Evolutionary conservation across 225 moss, liverwort and hornwort species (phyloP), one percentile per base, ranked within the genome.

Genomic region (Straminergon stramineum): DNA sequence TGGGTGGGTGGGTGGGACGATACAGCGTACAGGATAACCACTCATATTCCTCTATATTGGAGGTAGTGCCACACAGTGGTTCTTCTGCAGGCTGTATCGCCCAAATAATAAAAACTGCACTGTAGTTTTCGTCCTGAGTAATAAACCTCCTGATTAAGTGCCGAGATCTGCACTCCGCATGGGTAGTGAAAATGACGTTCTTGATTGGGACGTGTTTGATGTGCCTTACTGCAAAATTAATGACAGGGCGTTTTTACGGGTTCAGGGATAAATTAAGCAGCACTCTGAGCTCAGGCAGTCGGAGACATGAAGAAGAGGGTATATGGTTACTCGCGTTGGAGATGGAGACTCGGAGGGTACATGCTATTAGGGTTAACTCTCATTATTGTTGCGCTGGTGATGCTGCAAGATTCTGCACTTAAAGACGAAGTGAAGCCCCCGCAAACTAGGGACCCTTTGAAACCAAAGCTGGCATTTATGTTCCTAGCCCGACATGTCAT

Each of bases 401-500:
- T 93, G 87, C 89, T 96, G 81, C 95, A 95, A 89, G 90, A 76
- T 75, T 84, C 83, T 45, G 39, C 84, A 43, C 53, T 84, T 23
- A 88, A 86, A 53, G 88, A 94, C 17, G 87, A 76, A 86, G 91
- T 91, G 88, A 87, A 88, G 41, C 85, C 70, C 37, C 90, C 86
- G 26, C 87, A 89, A 45, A 86, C 66, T 76, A 85, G 57, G 41
- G 87, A 86, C 48, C 83, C 91, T 34, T 22, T 94, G n/a, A 95
- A 93, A 86, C 91, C 96, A 17, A 94, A 94, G 90, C 87, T 97
- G 91, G 96, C 98, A 58, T 98, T 97, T 84, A 91, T 98, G 87
- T 98, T 94, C 93, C 91, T 98, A 55, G 95, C 98, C 53, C 93
- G 97, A 65, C 92, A 95, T 91, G 84, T 91, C 84, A 98, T 97